Base-by-base conservation (phyloP, 2,329 filamentous ascomycete genomes). In the Aspergillus sp. region DNA sequence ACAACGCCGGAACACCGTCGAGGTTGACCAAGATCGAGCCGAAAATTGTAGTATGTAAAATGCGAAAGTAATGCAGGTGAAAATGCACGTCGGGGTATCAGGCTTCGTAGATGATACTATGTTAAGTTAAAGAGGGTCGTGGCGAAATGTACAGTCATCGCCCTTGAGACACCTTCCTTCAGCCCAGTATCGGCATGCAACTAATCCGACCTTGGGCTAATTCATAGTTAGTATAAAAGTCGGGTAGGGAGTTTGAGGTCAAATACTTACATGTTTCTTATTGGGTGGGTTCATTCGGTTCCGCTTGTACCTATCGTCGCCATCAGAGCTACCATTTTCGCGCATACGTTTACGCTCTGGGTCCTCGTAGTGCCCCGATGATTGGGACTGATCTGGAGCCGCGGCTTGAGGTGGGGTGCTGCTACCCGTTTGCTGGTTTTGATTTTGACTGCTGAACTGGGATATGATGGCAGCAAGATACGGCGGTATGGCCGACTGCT, bases 81-180 rank as follows among this genome's bases (percentile, higher is more conserved):
- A 56, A 55, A 55, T 23, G 12, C 21, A 6, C 21, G 23, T 46
- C 12, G 8, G 60, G 63, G 58, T 65, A 64, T 65, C 63, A 64
- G 54, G 45, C 35, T 23, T 27, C 11, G 15, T 39, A 15, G 51
- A 55, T 37, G 23, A 44, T 37, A 45, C 21, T 55, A 56, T 39
- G 50, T 44, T 52, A 45, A 21, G 21, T 52, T 50, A 65, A 37
- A 65, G 49, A 33, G 65, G 61, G 61, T 80, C 78, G 56, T 82
- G 80, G 56, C 77, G 71, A 66, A 76, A 82, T n/a, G 79, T 81
- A 68, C 80, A 82, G 41, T 79, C 73, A 21, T 79, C 76, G 17
- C 80, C 80, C 64, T 84, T 84, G 56, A 77, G 72, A 66, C 82
- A 84, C 63, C 78, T 80, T 12, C 82, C 82, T 58, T 82, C 77